Base-by-base conservation (phyloP, 192 early-diverging fungal species). In the Umbelopsis sp. region DNA sequence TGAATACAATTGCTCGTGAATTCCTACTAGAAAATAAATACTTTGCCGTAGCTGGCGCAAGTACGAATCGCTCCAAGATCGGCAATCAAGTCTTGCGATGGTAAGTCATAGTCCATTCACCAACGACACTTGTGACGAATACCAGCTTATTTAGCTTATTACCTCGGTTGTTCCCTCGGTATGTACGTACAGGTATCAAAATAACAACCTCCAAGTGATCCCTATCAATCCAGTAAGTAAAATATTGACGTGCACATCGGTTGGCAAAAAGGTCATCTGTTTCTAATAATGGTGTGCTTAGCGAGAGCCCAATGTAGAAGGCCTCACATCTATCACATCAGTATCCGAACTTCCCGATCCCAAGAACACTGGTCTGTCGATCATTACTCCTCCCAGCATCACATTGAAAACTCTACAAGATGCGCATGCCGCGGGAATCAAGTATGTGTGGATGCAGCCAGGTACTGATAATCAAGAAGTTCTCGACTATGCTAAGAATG, bases 51-150 rank as follows among this genome's bases (percentile, higher is more conserved):
- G 93, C 94, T 5, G 95, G 95, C 15, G 95, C 95, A 4, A 89
- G 86, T 27, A 73, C 75, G 35, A 87, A 92, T 70, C 81, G 76
- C 13, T 48, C 85, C 44, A 97, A 97, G 81, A 94, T 88, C 78
- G 95, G 95, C 49, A 92, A 94, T 85, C 90, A 86, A 68, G 91
- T 96, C 11, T 85, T 96, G 30, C 75, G 81, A 41, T 96, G 92
- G 91, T 94, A 90, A 30, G 44, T 30, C 20, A 11, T 55, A 7
- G 33, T 46, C 12, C n/a, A 6, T 70, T 49, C n/a, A 16, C 27
- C 33, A 21, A n/a, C 45, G 67, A 49, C 23, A 10, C 49, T 33
- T n/a, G 27, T 9, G 8, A 53, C 21, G 22, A 45, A 12, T 18
- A 30, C 15, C 46, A 30, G 49, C 16, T 20, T 37, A 9, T 68